Evolutionary conservation across 495 filamentous ascomycete species (phyloP), one percentile per base, ranked within the genome.

Genomic region (Schizothecium vesticola): DNA sequence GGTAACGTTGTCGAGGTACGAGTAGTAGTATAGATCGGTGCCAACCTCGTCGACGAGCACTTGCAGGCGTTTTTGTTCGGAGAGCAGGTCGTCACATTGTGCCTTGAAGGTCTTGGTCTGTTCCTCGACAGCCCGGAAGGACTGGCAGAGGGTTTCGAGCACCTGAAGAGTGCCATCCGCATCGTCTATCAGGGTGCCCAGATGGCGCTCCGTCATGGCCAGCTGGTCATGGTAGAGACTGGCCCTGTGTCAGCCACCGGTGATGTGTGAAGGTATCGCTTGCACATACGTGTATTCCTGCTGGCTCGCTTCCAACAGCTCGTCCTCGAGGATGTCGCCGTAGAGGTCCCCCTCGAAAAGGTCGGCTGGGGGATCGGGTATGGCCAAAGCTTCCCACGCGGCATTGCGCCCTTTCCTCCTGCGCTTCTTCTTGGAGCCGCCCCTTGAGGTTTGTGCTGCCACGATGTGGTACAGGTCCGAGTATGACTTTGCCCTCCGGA

Each of bases 71-170:
- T 85, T 88, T 75, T 97, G 91, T 61, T 96, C 91, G 3, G 86
- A 80, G 25, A 97, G 77, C 1, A 98, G 80, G 19, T 91, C 91
- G 73, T 97, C 92, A 76, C 94, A 98, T 78, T 94, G 92, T 63
- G 90, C 89, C 76, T 93, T 91, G 76, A 99, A 97, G 36, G 90
- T 88, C 21, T 91, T 91, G 1, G 95, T 97, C 80, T 98, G 94
- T 16, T 86, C 83, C 75, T 97, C 92, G 36, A 99, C 96, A 0
- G 89, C 80, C 68, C 86, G 86, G 79, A 98, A 99, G 26, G 92
- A 92, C 71, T 88, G 85, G 64, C 93, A 91, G 26, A 98, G 84
- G 10, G 81, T 87, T 25, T 89, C 87, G 26, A 99, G 83, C 36
- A 92, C 83, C 43, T 88, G 82, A 19, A 98, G 85, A 0, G 92